Evolutionary conservation across 2,329 filamentous ascomycete species (phyloP).

Genomic region (Gaeumannomyces sp.): DNA sequence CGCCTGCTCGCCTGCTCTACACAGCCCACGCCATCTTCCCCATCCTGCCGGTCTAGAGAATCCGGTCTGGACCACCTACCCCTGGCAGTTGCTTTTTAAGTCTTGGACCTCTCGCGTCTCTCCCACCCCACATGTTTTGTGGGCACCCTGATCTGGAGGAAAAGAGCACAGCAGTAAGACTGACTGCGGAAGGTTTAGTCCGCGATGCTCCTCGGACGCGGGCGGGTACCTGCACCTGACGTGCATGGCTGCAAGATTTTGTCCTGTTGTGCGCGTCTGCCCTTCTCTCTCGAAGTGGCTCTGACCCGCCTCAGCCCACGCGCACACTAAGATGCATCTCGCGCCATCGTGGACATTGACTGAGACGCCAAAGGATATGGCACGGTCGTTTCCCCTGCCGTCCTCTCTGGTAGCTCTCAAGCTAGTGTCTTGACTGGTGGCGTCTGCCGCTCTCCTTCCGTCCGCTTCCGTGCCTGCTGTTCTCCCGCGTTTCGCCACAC

Average conservation of each 20-base stretch:
- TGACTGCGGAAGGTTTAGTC: not conserved
- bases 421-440: not conserved
- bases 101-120: no score
- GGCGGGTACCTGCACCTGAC: not conserved
- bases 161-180: no score
- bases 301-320: no score
- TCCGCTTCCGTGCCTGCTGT: not conserved
- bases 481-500: not conserved
- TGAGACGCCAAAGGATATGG: not conserved
- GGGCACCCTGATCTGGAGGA: no score
- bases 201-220: not conserved
- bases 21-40: not conserved
- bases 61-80: not conserved
- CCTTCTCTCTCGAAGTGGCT: no score
- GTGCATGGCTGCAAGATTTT: not conserved
- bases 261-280: not conserved
- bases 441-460: not conserved
- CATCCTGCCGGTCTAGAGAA: not conserved
- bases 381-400: not conserved
- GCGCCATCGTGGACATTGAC: not conserved
- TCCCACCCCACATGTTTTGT: no score
- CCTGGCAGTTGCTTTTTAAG: not conserved
- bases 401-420: not conserved
- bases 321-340: no score
- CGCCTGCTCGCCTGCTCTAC: not conserved